Evolutionary conservation across 139 green algal species (phyloP).

Genomic region (Picochlorum costavermella): DNA sequence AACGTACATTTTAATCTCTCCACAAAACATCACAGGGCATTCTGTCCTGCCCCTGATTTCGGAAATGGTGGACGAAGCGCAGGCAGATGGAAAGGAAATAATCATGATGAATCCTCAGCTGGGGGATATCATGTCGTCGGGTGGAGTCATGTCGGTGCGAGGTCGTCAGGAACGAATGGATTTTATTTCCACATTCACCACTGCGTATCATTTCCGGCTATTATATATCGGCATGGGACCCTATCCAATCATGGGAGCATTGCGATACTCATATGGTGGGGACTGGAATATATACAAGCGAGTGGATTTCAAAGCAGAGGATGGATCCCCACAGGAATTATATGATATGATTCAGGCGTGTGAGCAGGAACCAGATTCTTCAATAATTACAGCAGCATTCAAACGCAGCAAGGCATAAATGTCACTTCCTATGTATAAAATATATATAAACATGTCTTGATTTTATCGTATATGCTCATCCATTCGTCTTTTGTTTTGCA

Average conservation of each 20-base stretch:
- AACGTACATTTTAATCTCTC: conserved; percentile 46
- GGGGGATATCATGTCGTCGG: conserved; percentile 35
- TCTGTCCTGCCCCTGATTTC: conserved; percentile 47
- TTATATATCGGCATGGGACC: conserved; percentile 27
- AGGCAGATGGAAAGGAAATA: conserved; percentile 32
- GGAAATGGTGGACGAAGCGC: conserved; percentile 27
- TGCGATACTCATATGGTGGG: conserved; percentile 38
- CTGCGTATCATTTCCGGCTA: conserved; percentile 54
- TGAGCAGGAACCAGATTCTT: conserved; percentile 25
- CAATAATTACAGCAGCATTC: conserved; percentile 27
- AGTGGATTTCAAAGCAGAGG: conserved; percentile 20
- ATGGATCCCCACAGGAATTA: conserved; percentile 23
- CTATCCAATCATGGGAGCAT: conserved; percentile 56
- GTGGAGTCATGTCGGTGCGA: conserved; percentile 44
- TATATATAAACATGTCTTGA: background rate
- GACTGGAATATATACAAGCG: conserved; percentile 46
- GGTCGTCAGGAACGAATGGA: conserved; percentile 36
- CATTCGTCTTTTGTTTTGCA: conserved; percentile 26
- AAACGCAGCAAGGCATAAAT: background rate
- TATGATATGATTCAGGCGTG: conserved; percentile 36
- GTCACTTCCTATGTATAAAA: background rate
- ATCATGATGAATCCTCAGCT: conserved; percentile 55
- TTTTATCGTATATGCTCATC: background rate
- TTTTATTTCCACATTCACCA: conserved; percentile 35
- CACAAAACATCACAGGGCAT: conserved; percentile 62